These are phyloP conservation scores for Tuber borchii DNA, from an alignment of 495 filamentous ascomycete species.

Conservation along the genomic window DNA sequence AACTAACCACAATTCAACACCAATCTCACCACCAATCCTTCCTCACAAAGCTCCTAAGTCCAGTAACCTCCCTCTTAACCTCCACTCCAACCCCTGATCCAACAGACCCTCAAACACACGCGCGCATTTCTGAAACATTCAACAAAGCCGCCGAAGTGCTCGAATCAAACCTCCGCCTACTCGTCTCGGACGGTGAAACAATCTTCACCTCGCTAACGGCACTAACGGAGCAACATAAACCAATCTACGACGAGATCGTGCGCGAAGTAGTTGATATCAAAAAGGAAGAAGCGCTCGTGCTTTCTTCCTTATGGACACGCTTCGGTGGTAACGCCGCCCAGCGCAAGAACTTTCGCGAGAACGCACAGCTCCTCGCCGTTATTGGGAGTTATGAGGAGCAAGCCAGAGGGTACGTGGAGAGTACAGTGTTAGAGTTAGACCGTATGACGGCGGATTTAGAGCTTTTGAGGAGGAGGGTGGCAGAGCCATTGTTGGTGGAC, in stretches of 20 bases:
- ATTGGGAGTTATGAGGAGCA: conserved; percentile 42
- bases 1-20: conserved; percentile 35
- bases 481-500: conserved; percentile 35
- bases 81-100: conserved; percentile 18
- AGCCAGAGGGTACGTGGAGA: conserved; percentile 40
- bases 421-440: conserved; percentile 40
- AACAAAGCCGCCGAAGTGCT: conserved; percentile 42
- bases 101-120: conserved; percentile 29
- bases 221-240: conserved; percentile 41
- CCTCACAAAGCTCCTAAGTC: conserved; percentile 24
- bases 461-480: conserved; percentile 36
- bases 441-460: conserved; percentile 42
- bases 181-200: conserved; percentile 40
- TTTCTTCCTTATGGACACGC: conserved; percentile 40
- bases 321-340: conserved; percentile 32
- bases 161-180: conserved; percentile 39
- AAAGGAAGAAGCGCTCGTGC: conserved; percentile 39
- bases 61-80: conserved; percentile 26
- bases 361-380: conserved; percentile 37
- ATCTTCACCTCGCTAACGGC: conserved; percentile 38
- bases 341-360: conserved; percentile 40
- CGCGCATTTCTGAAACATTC: conserved; percentile 37
- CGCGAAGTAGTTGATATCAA: conserved; percentile 42
- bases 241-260: conserved; percentile 42
- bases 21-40: conserved; percentile 33